Evolutionary conservation across 176 grass and related monocot genomes (phyloP).

Genomic region (Raddia distichophylla): DNA sequence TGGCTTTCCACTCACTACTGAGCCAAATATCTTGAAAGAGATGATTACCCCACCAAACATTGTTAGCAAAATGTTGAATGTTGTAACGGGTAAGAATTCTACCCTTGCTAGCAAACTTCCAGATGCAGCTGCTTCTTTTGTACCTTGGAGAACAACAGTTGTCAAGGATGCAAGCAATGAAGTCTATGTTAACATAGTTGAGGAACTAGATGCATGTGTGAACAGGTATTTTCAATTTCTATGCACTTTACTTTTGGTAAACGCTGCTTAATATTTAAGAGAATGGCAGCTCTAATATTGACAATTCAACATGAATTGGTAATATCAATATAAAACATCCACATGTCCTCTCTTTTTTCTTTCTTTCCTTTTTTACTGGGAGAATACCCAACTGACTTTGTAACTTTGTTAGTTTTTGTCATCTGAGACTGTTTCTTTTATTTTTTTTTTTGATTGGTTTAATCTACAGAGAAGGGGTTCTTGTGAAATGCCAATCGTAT

Average conservation of each 20-base stretch:
- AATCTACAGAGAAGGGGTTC: slow-evolving; percentile 59
- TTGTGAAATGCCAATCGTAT: slow-evolving; percentile 84
- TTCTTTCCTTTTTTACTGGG: neutral
- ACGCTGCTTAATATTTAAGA: neutral
- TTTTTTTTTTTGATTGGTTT: slow-evolving; percentile 21
- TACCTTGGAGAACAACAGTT: slow-evolving; percentile 81
- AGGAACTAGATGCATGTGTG: slow-evolving; percentile 84
- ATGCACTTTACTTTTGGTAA: neutral
- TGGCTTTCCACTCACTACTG: slow-evolving; percentile 91
- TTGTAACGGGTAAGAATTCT: slow-evolving; percentile 79
- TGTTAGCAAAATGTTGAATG: slow-evolving; percentile 82
- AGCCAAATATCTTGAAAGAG: slow-evolving; percentile 88
- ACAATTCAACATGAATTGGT: neutral
- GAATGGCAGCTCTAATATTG: neutral
- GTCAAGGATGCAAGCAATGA: slow-evolving; percentile 82
- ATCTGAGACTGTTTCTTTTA: neutral
- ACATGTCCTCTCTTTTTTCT: neutral
- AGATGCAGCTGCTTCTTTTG: slow-evolving; percentile 71
- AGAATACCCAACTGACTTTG: slow-evolving; percentile 6
- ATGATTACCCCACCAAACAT: slow-evolving; percentile 78
- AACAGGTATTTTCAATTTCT: slow-evolving; percentile 53
- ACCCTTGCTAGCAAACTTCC: slow-evolving; percentile 69
- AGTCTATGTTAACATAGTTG: slow-evolving; percentile 89
- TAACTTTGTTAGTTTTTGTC: neutral
- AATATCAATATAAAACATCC: slow-evolving; percentile 15